Evolutionary conservation across 768 basidiomycete species (phyloP), one percentile per base, ranked within the genome.

Genomic region (Rubroboletus pulcherrimus): DNA sequence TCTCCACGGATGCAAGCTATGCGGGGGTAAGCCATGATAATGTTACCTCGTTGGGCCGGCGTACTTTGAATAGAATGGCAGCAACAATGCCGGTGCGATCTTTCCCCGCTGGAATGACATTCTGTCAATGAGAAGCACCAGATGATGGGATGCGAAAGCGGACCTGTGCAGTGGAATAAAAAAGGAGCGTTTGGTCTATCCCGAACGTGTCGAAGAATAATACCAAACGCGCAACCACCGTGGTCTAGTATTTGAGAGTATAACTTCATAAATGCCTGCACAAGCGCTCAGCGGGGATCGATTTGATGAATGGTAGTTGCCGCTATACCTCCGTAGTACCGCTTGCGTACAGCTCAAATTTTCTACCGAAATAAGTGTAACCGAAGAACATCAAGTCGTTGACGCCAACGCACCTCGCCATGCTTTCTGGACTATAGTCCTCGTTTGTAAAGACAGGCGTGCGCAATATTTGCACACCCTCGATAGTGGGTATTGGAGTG

Each of bases 351-450:
- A 91, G 70, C 58, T 85, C 81, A 62, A 84, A 71, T 54, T 49
- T 58, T 54, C 64, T 64, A 63, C 64, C 64, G 53, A 37, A 53
- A 17, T 8, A n/a, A 47, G 70, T 58, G 41, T 46, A 4, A 29
- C 39, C 35, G 31, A 49, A 10, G 35, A 39, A 38, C 21, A 24
- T 7, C 4, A 41, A 12, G 56, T 2, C n/a, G 9, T 14, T 38
- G 29, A 54, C 46, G 60, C 63, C 74, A 78, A 84, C 88, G 73
- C 74, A 91, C 89, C 82, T 87, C 63, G 90, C 86, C 82, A 92
- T 87, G 73, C 78, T 82, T 71, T 91, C 86, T 21, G 89, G 89
- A 66, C 88, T 90, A 69, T 91, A 91, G 66, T 92, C 90, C 66
- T 85, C 85, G 44, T 74, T 82, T 62, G 79, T 73, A 57, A 81